Evolutionary conservation across 495 filamentous ascomycete species (phyloP), one percentile per base, ranked within the genome.

Genomic region (Daldinia caldariorum): DNA sequence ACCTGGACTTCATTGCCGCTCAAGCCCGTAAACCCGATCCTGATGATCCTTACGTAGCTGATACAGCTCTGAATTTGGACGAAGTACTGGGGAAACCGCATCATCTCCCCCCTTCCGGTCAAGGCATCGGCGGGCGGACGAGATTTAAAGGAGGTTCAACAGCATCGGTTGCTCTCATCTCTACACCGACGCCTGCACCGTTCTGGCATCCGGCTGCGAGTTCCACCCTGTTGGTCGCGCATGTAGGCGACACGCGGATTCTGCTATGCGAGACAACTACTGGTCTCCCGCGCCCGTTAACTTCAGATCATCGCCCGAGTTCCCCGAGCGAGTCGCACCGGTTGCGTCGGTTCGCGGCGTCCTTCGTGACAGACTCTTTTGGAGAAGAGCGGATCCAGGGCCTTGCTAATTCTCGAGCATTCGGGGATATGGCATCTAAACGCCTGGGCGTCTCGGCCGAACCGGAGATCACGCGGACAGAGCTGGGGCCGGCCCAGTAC

Each of bases 331-430:
- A 99, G 80, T 89, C 91, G 12, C 88, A 86, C 57, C 88, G 95
- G 22, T 86, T 99, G 35, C 89, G 94, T 5, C 90, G 94, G 57
- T 97, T 91, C 73, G 92, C 93, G 12, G 83, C 90, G 14, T 91
- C 90, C 0, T 94, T 99, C 70, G 89, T 96, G 22, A 97, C 94
- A 0, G 95, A 99, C 77, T 95, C 92, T 14, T 98, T 98, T 74
- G 95, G 95, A 73, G 96, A 99, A 78, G 96, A 98, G 77, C 93
- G 95, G 66, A 93, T 99, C 81, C 88, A 88, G 58, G 94, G 94
- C 0, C 87, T 99, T 0, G 95, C 95, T 72, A 99, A 99, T 80
- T 94, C 92, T 8, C 91, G 95, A 6, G 85, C 94, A 2, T 97
- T 99, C 72, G 95, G 95, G 34, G 95, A 98, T 79, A 91, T 97